Conservation (phyloP, 169 alveolate species). For the Cyclospora cayetanensis region DNA sequence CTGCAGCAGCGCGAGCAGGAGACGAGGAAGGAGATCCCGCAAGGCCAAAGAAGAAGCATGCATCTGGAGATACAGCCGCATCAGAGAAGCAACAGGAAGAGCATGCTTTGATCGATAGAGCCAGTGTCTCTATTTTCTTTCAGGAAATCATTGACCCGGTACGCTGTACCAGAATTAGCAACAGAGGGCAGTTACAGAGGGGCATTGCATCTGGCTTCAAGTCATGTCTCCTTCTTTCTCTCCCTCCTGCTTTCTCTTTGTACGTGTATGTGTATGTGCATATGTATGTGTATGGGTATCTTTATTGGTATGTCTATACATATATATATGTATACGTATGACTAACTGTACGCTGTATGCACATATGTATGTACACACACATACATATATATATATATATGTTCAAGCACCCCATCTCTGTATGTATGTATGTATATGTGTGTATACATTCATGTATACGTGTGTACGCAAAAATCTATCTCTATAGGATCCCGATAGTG, state of each 20-base stretch:
- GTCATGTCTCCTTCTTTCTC: too few species aligned
- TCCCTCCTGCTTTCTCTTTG: too few species aligned
- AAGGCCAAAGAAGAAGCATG: background rate
- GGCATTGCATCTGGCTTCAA: too few species aligned
- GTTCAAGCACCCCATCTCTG: background rate
- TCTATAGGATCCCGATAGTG: constrained; percentile 47
- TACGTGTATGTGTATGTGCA: too few species aligned
- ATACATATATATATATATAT: background rate
- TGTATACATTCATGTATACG: background rate
- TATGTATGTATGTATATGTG: background rate
- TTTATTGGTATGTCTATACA: too few species aligned
- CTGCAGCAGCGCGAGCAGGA: background rate
- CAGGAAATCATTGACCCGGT: constrained; percentile 41
- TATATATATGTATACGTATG: background rate
- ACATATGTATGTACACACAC: background rate
- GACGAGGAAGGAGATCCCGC: background rate
- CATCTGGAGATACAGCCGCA: background rate
- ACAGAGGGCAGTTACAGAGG: too few species aligned
- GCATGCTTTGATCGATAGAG: background rate
- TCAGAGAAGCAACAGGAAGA: background rate
- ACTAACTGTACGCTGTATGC: background rate
- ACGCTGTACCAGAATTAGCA: too few species aligned
- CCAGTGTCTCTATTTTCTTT: constrained; percentile 32
- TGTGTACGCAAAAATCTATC: too few species aligned
- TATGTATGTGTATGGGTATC: too few species aligned